Evolutionary conservation across 352 stramenopile genomes (phyloP).

Genomic region (Plasmopara viticola): DNA sequence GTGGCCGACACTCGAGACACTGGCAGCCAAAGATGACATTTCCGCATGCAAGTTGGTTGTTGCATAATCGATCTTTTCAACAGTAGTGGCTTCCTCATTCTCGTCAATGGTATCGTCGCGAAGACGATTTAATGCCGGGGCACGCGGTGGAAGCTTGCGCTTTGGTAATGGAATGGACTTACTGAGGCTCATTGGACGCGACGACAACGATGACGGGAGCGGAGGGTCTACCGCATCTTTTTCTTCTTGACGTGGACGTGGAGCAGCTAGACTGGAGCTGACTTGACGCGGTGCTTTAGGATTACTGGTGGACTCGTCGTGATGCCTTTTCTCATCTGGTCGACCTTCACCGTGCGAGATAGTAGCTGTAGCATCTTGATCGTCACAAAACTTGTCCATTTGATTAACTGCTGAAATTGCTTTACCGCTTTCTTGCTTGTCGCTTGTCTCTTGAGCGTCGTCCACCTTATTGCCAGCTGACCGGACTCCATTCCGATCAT

Average conservation of each 20-base stretch:
- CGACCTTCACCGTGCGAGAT: conserved; percentile 1
- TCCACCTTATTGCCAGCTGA: conserved; percentile 5
- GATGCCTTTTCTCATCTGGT: conserved; percentile 5
- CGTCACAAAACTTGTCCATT: background rate
- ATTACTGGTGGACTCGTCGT: conserved; percentile 1
- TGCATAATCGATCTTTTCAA: conserved; percentile 66
- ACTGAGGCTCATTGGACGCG: conserved; percentile 68
- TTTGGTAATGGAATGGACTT: conserved; percentile 71
- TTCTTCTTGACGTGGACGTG: conserved; percentile 10
- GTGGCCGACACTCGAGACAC: conserved; percentile 68
- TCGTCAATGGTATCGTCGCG: conserved; percentile 29
- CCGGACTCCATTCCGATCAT: conserved; percentile 16
- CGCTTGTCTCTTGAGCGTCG: conserved; percentile 9
- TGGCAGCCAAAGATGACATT: conserved; percentile 79
- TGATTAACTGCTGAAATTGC: background rate
- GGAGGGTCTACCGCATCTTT: conserved; percentile 30
- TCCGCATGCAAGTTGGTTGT: conserved; percentile 74
- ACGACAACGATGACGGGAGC: conserved; percentile 52
- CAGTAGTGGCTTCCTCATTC: conserved; percentile 35
- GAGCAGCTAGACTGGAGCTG: conserved; percentile 20
- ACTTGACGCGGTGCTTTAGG: conserved; percentile 12
- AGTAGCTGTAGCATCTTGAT: conserved; percentile 8
- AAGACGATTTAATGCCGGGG: conserved; percentile 15
- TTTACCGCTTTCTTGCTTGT: conserved; percentile 9
- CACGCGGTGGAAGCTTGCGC: conserved; percentile 25